Evolutionary conservation across 306 rosid genomes (phyloP).

Genomic region (Trifolium repens): DNA sequence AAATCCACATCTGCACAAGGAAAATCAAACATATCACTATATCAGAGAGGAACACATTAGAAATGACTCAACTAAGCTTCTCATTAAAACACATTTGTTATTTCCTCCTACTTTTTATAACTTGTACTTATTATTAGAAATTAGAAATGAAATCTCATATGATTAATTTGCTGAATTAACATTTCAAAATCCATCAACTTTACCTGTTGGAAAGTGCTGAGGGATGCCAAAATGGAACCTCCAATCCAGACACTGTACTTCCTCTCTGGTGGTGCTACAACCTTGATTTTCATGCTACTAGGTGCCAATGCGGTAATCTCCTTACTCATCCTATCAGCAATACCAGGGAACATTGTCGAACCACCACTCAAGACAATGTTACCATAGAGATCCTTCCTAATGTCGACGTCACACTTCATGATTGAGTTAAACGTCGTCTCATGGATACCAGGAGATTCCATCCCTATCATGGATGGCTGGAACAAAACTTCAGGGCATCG

Average conservation of each 20-base stretch:
- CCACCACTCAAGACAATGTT: slow-evolving; percentile 68
- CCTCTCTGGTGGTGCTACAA: slow-evolving; percentile 65
- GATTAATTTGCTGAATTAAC: not conserved
- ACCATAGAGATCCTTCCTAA: slow-evolving; percentile 63
- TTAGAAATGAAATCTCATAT: slow-evolving; percentile 1
- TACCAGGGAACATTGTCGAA: slow-evolving; percentile 64
- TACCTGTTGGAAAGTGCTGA: slow-evolving; percentile 68
- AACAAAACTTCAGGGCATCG: slow-evolving; percentile 60
- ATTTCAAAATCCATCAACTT: not conserved
- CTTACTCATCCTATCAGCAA: slow-evolving; percentile 67
- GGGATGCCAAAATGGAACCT: slow-evolving; percentile 65
- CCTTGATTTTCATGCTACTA: slow-evolving; percentile 62
- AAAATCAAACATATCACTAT: slow-evolving; percentile 32
- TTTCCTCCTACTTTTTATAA: slow-evolving; percentile 10
- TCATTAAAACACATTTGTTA: not conserved
- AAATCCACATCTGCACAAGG: slow-evolving; percentile 89
- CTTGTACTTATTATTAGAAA: slow-evolving; percentile 12
- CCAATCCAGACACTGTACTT: slow-evolving; percentile 68
- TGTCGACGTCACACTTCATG: slow-evolving; percentile 63
- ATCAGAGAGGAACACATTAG: slow-evolving; percentile 27
- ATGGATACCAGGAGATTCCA: slow-evolving; percentile 61
- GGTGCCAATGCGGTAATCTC: slow-evolving; percentile 64
- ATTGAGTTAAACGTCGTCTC: slow-evolving; percentile 59
- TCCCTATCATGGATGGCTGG: slow-evolving; percentile 64
- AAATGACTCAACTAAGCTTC: not conserved